Evolutionary conservation across 176 grass and related monocot species (phyloP).

Genomic region (Paspalum vaginatum): DNA sequence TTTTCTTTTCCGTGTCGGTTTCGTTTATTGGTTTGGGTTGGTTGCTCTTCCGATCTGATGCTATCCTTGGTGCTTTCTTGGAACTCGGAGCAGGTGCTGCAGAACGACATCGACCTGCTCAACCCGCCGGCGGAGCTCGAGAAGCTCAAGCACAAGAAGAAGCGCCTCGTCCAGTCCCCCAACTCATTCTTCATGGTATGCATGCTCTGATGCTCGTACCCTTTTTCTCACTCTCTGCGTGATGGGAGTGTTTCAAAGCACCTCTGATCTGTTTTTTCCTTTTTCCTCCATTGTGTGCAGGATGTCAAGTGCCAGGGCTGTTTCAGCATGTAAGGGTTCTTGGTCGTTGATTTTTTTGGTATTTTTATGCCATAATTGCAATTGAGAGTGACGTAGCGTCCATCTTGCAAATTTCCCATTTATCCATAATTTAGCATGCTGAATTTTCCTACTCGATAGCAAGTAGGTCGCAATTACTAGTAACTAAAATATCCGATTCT

Average conservation of each 20-base stretch:
- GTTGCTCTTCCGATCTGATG: not conserved
- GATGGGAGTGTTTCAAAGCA: not conserved
- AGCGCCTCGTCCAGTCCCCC: conserved; percentile 87
- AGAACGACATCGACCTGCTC: conserved; percentile 87
- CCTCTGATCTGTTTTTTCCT: not conserved
- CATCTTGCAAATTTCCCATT: not conserved
- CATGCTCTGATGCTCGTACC: not conserved
- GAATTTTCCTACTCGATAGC: not conserved
- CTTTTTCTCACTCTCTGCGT: not conserved
- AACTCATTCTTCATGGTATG: conserved; percentile 87
- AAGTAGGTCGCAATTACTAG: not conserved
- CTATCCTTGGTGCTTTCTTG: not conserved
- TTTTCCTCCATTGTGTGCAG: conserved; percentile 11
- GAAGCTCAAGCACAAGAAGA: conserved; percentile 93
- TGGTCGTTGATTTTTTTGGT: not conserved
- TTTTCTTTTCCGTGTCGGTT: not conserved
- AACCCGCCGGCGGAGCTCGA: conserved; percentile 82
- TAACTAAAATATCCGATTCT: not conserved
- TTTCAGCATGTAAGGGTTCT: conserved; percentile 31
- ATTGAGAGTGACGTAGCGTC: too few relatives aligned
- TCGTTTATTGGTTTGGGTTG: too few relatives aligned
- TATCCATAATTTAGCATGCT: not conserved
- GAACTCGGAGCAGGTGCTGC: conserved; percentile 53
- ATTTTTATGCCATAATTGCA: not conserved
- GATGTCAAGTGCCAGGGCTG: conserved; percentile 39